Evolutionary conservation across 202 grass and related monocot species (phyloP), one percentile per base, ranked within the genome.

Genomic region (Saccharum hybrid): DNA sequence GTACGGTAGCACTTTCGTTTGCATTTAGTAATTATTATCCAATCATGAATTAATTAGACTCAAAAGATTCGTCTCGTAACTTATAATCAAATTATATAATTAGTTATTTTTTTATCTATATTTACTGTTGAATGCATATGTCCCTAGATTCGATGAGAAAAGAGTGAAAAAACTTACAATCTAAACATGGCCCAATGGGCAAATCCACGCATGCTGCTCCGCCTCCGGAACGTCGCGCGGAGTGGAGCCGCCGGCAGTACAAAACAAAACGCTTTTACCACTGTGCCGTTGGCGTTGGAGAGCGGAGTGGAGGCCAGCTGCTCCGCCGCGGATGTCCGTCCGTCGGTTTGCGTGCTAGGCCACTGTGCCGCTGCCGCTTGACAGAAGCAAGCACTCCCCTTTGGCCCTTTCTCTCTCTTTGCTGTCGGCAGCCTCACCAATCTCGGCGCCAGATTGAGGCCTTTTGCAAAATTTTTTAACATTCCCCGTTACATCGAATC

Each of bases 361-460:
- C 1, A 48, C 4, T 5, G 46, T 49, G 46, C 46, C 46, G 46
- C 46, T 15, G 46, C 54, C 19, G 19, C 2, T 57, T 57, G 54
- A 57, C 19, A 59, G 52, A 21, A 21, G 52, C 52, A 3, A 5
- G 18, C 52, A 21, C 52, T 57, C 18, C 15, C 51, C 51, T 19
- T 2, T 28, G 28, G 28, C 28, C 28, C 28, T 26, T 33, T 33
- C 31, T 33, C 31, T 33, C 31, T 46, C 38, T 39, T 11, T 23
- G 56, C 56, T 60, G 56, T 60, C 56, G 56, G 56, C 56, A 60
- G 13, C n/a, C 56, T 59, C 56, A 59, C 56, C 56, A 59, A 59
- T 59, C 56, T 59, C 56, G 56, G 56, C 56, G 56, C 56, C 56
- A 59, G 2, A 59, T 10, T 4, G 56, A n/a, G n/a, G n/a, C n/a